A percentile compares a stretch with the other conserved stretches of the same genome.
These are phyloP conservation scores for Penicillium alfredii DNA, from an alignment of 495 filamentous ascomycete species.

Conservation along the genomic window DNA sequence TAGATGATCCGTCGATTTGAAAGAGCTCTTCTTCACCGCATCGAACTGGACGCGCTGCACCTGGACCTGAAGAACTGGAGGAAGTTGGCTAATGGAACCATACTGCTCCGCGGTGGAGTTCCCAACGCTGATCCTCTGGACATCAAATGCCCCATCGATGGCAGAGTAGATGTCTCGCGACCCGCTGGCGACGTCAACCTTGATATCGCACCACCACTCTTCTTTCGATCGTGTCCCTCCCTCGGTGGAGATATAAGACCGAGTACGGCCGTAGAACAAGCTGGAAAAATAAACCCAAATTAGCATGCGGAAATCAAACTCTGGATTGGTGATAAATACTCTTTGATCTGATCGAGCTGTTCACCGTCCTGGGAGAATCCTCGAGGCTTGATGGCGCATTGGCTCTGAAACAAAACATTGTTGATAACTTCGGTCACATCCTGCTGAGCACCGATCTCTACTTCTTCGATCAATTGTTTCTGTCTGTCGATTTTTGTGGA, in stretches of 20 bases:
- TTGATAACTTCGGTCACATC: slow-evolving; percentile 95
- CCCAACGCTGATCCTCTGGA: slow-evolving; percentile 63
- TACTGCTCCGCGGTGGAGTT: slow-evolving; percentile 59
- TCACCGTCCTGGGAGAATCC: slow-evolving; percentile 57
- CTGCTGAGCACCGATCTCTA: slow-evolving; percentile 66
- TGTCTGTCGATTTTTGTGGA: slow-evolving; percentile 28
- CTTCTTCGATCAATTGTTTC: slow-evolving; percentile 44
- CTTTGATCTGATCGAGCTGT: slow-evolving; percentile 73
- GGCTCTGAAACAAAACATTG: slow-evolving; percentile 82
- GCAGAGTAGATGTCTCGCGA: slow-evolving; percentile 71
- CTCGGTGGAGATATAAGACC: slow-evolving; percentile 46
- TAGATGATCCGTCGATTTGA: slow-evolving; percentile 75
- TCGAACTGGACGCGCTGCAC: slow-evolving; percentile 76
- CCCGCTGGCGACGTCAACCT: slow-evolving; percentile 56
- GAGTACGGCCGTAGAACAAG: slow-evolving; percentile 54
- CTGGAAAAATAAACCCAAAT: too few species aligned
- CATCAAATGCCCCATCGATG: slow-evolving; percentile 77
- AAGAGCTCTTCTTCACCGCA: slow-evolving; percentile 48
- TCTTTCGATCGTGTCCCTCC: slow-evolving; percentile 43
- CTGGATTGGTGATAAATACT: slow-evolving; percentile 32
- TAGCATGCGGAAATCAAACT: too few species aligned
- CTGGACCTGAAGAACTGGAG: slow-evolving; percentile 82
- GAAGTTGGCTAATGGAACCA: slow-evolving; percentile 67
- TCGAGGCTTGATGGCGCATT: slow-evolving; percentile 72
- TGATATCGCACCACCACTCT: slow-evolving; percentile 56